A percentile compares a stretch with the other conserved stretches of the same genome.
These are phyloP conservation scores for Eimeria acervulina DNA, from an alignment of 169 alveolate genomes.

Conservation along the genomic window DNA sequence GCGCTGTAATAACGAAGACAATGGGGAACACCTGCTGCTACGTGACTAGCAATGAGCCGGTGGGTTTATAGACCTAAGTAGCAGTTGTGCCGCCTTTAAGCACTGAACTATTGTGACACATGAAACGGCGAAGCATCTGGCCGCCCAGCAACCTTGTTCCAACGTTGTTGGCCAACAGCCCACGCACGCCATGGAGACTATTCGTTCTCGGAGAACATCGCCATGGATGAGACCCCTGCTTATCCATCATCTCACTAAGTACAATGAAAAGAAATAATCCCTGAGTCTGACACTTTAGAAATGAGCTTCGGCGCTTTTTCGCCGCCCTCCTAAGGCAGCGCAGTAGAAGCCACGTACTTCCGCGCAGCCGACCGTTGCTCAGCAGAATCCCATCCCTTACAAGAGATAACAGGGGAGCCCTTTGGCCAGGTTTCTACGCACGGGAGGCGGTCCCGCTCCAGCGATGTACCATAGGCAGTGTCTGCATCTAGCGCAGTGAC, in stretches of 20 bases:
- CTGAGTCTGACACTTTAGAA: not conserved
- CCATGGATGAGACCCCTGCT: not conserved
- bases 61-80: not conserved
- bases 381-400: not conserved
- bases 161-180: not conserved
- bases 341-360: not conserved
- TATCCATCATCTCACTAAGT: not conserved
- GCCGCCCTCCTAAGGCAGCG: not conserved
- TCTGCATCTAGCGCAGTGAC: not conserved
- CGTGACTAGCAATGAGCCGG: slow-evolving; percentile 60
- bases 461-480: not conserved
- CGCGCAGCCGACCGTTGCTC: not conserved
- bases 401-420: not conserved
- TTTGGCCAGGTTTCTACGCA: not conserved
- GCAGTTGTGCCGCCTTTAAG: not conserved
- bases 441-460: not conserved
- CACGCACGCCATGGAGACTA: not conserved
- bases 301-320: not conserved
- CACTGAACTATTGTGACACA: not conserved
- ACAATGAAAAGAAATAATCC: not conserved
- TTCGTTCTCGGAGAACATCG: not conserved
- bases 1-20: not conserved
- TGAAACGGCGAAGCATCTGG: not conserved
- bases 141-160: not conserved
- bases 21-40: slow-evolving; percentile 72